These are phyloP conservation scores for Saccharomycopsis amapae DNA, from an alignment of 805 yeast genomes.

Conservation along the genomic window DNA sequence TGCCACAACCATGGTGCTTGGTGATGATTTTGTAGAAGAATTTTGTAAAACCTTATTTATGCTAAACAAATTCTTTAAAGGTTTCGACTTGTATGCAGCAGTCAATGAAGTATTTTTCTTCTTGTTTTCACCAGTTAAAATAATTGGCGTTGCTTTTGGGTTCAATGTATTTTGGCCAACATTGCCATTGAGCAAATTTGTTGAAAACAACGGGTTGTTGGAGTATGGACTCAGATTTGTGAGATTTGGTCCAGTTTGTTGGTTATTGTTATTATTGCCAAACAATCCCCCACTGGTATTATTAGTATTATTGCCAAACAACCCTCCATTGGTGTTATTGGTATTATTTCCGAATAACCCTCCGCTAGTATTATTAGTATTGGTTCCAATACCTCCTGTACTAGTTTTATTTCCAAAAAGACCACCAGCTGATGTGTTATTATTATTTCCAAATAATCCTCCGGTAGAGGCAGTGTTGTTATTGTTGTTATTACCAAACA, in stretches of 20 bases:
- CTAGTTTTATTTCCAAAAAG: slow-evolving; percentile 27
- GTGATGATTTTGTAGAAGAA: neutral
- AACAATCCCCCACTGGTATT: slow-evolving; percentile 26
- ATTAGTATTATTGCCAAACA: slow-evolving; percentile 26
- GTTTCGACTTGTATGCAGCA: slow-evolving; percentile 15
- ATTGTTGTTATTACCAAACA: slow-evolving; percentile 31
- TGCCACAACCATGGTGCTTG: slow-evolving; percentile 27
- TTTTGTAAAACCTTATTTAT: slow-evolving; percentile 7
- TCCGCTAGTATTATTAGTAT: slow-evolving; percentile 23
- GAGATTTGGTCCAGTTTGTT: slow-evolving; percentile 6
- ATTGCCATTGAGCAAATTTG: slow-evolving; percentile 15
- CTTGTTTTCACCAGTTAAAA: slow-evolving; percentile 2
- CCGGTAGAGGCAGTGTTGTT: slow-evolving; percentile 19
- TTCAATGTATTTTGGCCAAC: slow-evolving; percentile 18
- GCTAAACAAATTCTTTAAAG: slow-evolving; percentile 11
- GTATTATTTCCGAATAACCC: slow-evolving; percentile 31
- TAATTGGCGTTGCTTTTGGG: slow-evolving; percentile 15
- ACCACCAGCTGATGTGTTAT: slow-evolving; percentile 24
- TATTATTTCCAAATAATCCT: slow-evolving; percentile 30
- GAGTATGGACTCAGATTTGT: slow-evolving; percentile 25
- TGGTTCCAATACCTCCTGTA: slow-evolving; percentile 19
- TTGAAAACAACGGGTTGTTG: slow-evolving; percentile 26
- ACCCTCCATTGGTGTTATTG: slow-evolving; percentile 24
- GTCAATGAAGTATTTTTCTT: slow-evolving; percentile 16
- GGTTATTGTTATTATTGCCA: slow-evolving; percentile 24